phyloP scores from a whole-genome alignment of 2,329 filamentous ascomycete genomes.

The Periconia sp. region DNA sequence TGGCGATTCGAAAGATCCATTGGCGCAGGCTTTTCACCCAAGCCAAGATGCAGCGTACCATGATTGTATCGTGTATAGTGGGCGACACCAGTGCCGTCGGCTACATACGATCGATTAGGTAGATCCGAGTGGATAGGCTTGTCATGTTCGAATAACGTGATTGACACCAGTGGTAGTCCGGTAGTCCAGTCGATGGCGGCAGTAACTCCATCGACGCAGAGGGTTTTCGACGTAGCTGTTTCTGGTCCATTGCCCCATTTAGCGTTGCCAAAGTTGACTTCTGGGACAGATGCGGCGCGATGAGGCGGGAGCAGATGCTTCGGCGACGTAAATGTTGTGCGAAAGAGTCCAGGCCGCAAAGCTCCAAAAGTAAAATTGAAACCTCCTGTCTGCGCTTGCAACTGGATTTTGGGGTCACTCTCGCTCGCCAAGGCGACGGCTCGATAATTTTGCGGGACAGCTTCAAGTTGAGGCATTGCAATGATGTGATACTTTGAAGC shows the following conservation, averaged over 20 bases:
- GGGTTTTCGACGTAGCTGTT: conserved; percentile 45
- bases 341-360: conserved; percentile 67
- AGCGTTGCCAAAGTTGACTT: conserved; percentile 40
- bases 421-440: conserved; percentile 26
- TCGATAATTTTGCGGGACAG: conserved; percentile 47
- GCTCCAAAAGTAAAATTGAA: conserved; percentile 69
- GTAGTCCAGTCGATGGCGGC: conserved; percentile 66
- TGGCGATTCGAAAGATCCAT: conserved; percentile 73
- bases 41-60: conserved; percentile 69
- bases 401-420: too few relatives aligned
- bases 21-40: conserved; percentile 75
- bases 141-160: conserved; percentile 59
- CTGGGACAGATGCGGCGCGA: conserved; percentile 62
- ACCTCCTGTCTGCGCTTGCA: background rate
- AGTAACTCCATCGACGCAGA: conserved; percentile 57
- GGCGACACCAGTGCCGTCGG: conserved; percentile 66
- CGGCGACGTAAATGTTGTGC: conserved; percentile 69
- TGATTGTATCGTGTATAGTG: conserved; percentile 70
- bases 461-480: conserved; percentile 61
- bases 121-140: conserved; percentile 67
- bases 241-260: conserved; percentile 41
- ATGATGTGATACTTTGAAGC: too few relatives aligned
- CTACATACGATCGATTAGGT: conserved; percentile 68
- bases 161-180: conserved; percentile 61
- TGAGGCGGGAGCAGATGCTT: conserved; percentile 69